Evolutionary conservation across 257 asterid genomes (phyloP).

Genomic region (Solanum lignicaule): DNA sequence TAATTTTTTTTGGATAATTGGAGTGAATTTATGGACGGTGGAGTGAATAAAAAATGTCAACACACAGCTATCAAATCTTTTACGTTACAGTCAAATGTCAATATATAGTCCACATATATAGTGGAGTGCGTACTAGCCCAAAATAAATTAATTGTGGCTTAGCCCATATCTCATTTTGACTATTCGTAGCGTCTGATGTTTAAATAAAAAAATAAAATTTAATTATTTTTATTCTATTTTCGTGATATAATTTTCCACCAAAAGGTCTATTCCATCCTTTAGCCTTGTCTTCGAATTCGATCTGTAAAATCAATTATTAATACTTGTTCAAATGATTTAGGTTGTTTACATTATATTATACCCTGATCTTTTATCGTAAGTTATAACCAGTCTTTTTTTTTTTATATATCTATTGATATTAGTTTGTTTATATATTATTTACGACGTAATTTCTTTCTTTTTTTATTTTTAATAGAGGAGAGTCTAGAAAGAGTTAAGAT

Average conservation of each 20-base stretch:
- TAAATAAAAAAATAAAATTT: not conserved
- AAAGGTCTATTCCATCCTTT: too few species aligned
- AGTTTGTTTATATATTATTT: not conserved
- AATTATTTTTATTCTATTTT: not conserved
- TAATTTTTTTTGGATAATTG: not conserved
- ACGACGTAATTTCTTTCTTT: not conserved
- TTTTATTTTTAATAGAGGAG: not conserved
- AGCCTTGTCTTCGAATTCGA: accelerated
- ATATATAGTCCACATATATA: not conserved
- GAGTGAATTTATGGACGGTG: not conserved
- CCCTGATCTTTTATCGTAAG: accelerated
- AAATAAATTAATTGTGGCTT: not conserved
- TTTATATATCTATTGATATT: not conserved
- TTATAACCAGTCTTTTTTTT: accelerated
- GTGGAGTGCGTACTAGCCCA: not conserved
- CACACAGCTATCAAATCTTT: not conserved
- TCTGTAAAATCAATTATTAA: not conserved
- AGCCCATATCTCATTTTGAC: not conserved
- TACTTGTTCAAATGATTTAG: accelerated
- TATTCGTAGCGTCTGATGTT: accelerated
- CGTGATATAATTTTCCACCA: not conserved
- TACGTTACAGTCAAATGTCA: not conserved
- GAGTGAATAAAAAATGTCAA: not conserved
- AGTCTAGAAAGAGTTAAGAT: not conserved
- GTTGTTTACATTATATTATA: too few species aligned